Conservation (phyloP, 768 basidiomycete species). For the Suillus sp. region DNA sequence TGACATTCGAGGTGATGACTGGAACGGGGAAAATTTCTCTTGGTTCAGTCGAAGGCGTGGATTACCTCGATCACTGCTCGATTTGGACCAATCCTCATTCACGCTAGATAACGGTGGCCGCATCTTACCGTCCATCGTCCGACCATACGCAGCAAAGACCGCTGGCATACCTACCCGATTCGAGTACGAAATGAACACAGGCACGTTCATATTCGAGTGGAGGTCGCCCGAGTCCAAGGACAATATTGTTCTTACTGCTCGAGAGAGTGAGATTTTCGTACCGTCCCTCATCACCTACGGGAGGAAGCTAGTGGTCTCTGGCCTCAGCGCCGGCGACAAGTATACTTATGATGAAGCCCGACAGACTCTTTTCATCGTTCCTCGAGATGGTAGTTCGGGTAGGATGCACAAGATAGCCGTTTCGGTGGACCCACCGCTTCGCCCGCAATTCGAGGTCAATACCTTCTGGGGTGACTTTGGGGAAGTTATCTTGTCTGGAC, state of each 20-base stretch:
- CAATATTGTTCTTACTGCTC: conserved; percentile 39
- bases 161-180: conserved; percentile 80
- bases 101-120: conserved; percentile 83
- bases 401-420: conserved; percentile 54
- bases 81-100: conserved; percentile 60
- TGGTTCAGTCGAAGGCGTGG: conserved; percentile 79
- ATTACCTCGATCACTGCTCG: conserved; percentile 54
- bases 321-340: conserved; percentile 51
- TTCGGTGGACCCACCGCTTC: conserved; percentile 54
- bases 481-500: conserved; percentile 31
- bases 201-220: conserved; percentile 70
- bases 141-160: conserved; percentile 90
- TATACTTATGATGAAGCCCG: conserved; percentile 61
- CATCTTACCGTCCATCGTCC: conserved; percentile 75
- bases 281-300: conserved; percentile 63
- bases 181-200: conserved; percentile 78
- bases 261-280: conserved; percentile 83
- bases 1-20: conserved; percentile 78
- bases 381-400: conserved; percentile 44
- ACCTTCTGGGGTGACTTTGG: conserved; percentile 66
- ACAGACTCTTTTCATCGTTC: conserved; percentile 77
- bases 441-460: conserved; percentile 56
- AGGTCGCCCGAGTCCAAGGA: conserved; percentile 30
- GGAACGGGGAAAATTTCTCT: conserved; percentile 98
- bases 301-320: conserved; percentile 58